Percentiles rank a stretch among this genome's conserved stretches.
These are phyloP conservation scores for Phytophthora pistaciae DNA, from an alignment of 352 stramenopile genomes.

Conservation along the genomic window DNA sequence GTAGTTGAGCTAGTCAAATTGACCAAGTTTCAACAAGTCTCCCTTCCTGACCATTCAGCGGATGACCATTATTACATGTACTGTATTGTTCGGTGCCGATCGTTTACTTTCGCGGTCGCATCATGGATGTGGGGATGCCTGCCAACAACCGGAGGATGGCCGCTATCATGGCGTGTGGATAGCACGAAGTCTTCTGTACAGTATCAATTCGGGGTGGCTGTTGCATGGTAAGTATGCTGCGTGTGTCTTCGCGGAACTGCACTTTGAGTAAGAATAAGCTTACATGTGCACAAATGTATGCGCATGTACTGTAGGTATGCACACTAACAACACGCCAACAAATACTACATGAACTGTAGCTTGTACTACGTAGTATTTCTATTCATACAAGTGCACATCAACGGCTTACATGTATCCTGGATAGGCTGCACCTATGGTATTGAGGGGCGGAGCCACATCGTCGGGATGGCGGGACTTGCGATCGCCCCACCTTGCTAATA, in stretches of 20 bases:
- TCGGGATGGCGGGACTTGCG: background rate
- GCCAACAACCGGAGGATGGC: background rate
- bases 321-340: too few relatives aligned
- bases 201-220: too few relatives aligned
- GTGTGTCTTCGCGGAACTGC: too few relatives aligned
- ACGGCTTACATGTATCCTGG: background rate
- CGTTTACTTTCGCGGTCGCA: background rate
- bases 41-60: background rate
- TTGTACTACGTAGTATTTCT: too few relatives aligned
- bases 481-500: slow-evolving; percentile 8
- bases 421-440: background rate
- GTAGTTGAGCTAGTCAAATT: too few relatives aligned
- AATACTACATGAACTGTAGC: too few relatives aligned
- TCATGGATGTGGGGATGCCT: background rate
- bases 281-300: too few relatives aligned
- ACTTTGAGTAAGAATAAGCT: too few relatives aligned
- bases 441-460: background rate
- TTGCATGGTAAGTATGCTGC: too few relatives aligned
- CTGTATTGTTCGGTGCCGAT: background rate
- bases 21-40: background rate
- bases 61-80: background rate
- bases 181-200: too few relatives aligned
- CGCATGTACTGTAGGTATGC: too few relatives aligned
- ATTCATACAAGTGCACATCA: background rate
- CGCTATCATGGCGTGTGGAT: too few relatives aligned